Evolutionary conservation across 345 rosid genomes (phyloP).

Genomic region (Erucastrum elatum): DNA sequence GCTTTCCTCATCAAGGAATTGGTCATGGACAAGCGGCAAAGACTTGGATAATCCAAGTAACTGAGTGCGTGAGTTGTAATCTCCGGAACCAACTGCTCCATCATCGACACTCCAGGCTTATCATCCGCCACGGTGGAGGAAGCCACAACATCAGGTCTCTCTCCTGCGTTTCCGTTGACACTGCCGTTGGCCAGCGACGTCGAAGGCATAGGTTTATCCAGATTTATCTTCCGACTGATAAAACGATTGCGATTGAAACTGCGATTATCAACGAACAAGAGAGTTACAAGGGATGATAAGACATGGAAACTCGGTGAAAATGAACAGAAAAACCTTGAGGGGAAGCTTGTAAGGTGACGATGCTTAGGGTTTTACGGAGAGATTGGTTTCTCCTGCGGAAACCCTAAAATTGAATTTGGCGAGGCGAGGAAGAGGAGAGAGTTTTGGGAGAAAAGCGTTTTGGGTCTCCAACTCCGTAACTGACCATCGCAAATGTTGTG

Average conservation of each 20-base stretch:
- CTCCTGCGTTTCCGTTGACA: conserved; percentile 38
- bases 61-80: conserved; percentile 97
- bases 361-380: conserved; percentile 19
- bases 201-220: conserved; percentile 34
- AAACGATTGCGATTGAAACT: conserved; percentile 43
- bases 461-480: conserved; percentile 30
- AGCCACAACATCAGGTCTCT: conserved; percentile 30
- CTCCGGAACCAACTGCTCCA: conserved; percentile 99
- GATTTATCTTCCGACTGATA: conserved; percentile 40
- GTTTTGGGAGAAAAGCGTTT: conserved; percentile 9
- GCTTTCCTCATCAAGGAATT: conserved; percentile 97
- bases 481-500: conserved; percentile 12
- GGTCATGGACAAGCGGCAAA: conserved; percentile 69
- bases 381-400: background rate
- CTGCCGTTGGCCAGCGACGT: conserved; percentile 31
- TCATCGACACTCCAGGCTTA: conserved; percentile 85
- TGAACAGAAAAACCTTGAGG: conserved; percentile 45
- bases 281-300: conserved; percentile 43
- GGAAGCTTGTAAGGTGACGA: conserved; percentile 41
- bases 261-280: conserved; percentile 39
- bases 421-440: conserved; percentile 7
- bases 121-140: conserved; percentile 40
- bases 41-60: conserved; percentile 71
- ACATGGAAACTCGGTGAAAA: conserved; percentile 57
- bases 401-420: conserved; percentile 38